A percentile compares a stretch with the other conserved stretches of the same genome.
These are phyloP conservation scores for Aspergillus affinis DNA, from an alignment of 495 filamentous ascomycete species.

Conservation along the genomic window DNA sequence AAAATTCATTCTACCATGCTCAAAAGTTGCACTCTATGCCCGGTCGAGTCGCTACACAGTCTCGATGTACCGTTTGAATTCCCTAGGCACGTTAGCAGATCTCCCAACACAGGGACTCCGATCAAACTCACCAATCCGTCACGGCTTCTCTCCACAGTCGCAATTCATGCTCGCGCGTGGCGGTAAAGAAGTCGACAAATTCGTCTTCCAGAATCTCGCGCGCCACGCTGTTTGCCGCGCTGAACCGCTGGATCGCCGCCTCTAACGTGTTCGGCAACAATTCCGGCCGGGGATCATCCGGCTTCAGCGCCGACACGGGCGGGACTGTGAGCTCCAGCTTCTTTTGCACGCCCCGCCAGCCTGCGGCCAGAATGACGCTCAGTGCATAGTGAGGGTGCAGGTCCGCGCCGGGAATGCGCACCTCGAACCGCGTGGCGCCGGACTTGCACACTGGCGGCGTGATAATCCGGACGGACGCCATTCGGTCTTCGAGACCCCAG, in stretches of 20 bases:
- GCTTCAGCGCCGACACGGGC: conserved; percentile 59
- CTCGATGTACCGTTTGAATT: conserved; percentile 30
- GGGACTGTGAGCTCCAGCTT: conserved; percentile 76
- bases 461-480: conserved; percentile 83
- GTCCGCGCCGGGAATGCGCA: conserved; percentile 85
- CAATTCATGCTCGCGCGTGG: conserved; percentile 88
- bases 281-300: conserved; percentile 10
- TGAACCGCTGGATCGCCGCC: conserved; percentile 73
- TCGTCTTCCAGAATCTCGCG: conserved; percentile 83
- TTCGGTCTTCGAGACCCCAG: conserved; percentile 91
- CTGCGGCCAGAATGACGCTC: conserved; percentile 73
- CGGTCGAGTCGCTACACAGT: conserved; percentile 15
- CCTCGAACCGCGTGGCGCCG: conserved; percentile 81
- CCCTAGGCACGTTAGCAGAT: conserved; percentile 13
- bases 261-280: conserved; percentile 70
- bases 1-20: too few species aligned
- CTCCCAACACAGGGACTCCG: background rate
- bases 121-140: conserved; percentile 76
- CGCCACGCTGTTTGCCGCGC: conserved; percentile 68
- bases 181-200: conserved; percentile 90
- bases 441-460: conserved; percentile 73
- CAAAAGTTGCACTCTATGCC: background rate
- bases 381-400: conserved; percentile 83
- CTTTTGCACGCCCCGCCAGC: conserved; percentile 82
- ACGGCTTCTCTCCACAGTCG: conserved; percentile 88